Base-by-base conservation (phyloP, 179 eudicot species). In the Vitellaria paradoxa region DNA sequence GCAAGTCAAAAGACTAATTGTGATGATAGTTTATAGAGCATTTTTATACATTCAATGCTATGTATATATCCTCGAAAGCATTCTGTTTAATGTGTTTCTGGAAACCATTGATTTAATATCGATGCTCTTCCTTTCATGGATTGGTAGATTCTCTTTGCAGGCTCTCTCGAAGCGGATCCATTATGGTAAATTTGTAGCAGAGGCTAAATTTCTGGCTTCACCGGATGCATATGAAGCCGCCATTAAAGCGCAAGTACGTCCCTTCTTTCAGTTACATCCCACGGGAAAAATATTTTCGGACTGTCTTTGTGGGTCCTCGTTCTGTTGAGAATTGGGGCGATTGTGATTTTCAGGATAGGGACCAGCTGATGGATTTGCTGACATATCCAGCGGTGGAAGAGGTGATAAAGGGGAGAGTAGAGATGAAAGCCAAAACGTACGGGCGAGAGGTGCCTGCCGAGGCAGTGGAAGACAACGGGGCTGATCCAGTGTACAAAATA, bases 151-250 rank as follows among this genome's bases (percentile, higher is more conserved):
- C 59, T 15, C 12, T 67, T 45, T 78, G 77, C 85, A 93, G 98
- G 90, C 88, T 65, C 90, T 93, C 46, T 93, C 98, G 17, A 93
- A 92, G 86, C 86, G 98, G 85, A 88, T 93, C 61, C 98, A 93
- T 73, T 93, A 93, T 42, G 98, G 98, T 46, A 93, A 93, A 85
- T 93, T 87, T 80, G 98, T 93, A 46, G 98, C 98, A 20, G 98
- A 93, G 80, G 93, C 94, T 42, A 93, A 93, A 76, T 93, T 89
- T 49, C 91, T 84, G 65, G 97, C 88, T 65, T 82, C 97, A 42
- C 98, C 98, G 24, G 90, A 88, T 30, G 78, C 82, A 56, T 92
- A 92, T 66, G 81, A 81, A 77, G 78, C 89, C 74, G 98, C 95
- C 53, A 93, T 93, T 46, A 87, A 50, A 78, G 89, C 87, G 73